These are phyloP conservation scores for Dendrocalamus latiflorus DNA, from an alignment of 202 grass and related monocot species.

Conservation along the genomic window DNA sequence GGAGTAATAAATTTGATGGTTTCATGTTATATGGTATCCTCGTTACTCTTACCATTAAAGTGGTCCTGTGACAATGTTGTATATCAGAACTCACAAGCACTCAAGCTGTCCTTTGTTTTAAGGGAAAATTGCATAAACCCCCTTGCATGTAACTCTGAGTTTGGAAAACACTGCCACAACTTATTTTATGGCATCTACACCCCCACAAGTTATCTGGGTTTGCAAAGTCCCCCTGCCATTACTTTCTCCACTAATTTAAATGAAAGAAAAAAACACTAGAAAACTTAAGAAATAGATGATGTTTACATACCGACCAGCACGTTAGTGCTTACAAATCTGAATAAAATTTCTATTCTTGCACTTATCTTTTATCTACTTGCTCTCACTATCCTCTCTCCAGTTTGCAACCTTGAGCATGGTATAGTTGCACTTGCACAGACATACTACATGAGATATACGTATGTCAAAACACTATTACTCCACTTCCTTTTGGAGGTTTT, in stretches of 20 bases:
- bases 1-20: constrained; percentile 4
- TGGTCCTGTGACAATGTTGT: constrained; percentile 15
- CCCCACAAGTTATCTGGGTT: background rate
- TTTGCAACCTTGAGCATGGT: background rate
- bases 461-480: background rate
- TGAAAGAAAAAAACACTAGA: too few species aligned
- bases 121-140: background rate
- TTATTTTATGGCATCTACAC: background rate
- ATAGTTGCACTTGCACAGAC: background rate
- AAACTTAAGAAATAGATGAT: too few species aligned
- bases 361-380: background rate
- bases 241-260: background rate
- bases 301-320: background rate
- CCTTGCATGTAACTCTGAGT: background rate
- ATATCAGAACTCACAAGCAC: background rate
- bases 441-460: background rate
- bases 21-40: constrained; percentile 18
- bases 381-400: background rate
- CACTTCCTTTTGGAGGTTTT: background rate
- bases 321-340: background rate
- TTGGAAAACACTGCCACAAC: background rate
- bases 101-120: constrained; percentile 17
- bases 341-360: background rate
- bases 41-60: constrained; percentile 1
- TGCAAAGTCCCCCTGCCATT: background rate